Conservation (phyloP, 257 asterid genomes). For the Solanum bulbocastanum region DNA sequence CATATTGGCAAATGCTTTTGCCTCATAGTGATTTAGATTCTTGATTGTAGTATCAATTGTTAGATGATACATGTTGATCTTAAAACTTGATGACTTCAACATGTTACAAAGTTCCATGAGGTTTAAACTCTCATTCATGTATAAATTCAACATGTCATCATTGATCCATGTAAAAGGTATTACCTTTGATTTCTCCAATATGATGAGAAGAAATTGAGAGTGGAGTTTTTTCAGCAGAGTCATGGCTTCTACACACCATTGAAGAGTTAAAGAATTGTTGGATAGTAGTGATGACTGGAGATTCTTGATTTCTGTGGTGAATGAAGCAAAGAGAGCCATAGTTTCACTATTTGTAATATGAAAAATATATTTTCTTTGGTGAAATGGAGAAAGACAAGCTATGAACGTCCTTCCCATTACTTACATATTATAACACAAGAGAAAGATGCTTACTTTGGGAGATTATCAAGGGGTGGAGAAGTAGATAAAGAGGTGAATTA, state of each 20-base stretch:
- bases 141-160: not conserved
- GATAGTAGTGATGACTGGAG: constrained; percentile 1
- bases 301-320: not conserved
- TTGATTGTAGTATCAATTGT: not conserved
- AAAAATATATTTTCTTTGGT: not conserved
- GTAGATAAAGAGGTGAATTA: not conserved
- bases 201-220: not conserved
- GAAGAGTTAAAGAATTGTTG: not conserved
- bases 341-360: not conserved
- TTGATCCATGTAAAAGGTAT: not conserved
- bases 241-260: constrained; percentile 10
- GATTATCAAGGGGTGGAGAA: not conserved
- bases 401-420: not conserved
- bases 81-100: constrained; percentile 7
- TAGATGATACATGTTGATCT: not conserved
- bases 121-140: constrained; percentile 11
- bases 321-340: not conserved
- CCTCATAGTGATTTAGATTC: not conserved
- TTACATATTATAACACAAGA: not conserved
- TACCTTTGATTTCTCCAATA: not conserved
- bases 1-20: not conserved
- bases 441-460: not conserved
- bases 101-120: constrained; percentile 7
- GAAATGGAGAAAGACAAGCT: constrained; percentile 6
- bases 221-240: constrained; percentile 4